A percentile compares a stretch with the other conserved stretches of the same genome.
Evolutionary conservation across 257 asterid genomes (phyloP).

Genomic region (Coffea eugenioides): DNA sequence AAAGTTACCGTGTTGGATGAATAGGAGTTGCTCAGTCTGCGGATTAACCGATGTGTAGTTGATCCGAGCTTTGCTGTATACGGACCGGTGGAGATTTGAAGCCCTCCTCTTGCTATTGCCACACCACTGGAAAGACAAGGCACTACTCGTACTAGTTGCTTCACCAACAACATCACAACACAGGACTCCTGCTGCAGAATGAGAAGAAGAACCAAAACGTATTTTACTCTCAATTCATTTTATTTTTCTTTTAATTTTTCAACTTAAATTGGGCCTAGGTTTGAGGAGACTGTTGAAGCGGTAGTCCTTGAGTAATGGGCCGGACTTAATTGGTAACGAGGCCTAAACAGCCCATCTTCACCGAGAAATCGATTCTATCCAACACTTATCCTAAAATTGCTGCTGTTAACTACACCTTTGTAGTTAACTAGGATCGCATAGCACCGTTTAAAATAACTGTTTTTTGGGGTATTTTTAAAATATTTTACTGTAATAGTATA

Average conservation of each 20-base stretch:
- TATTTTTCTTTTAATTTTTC: not conserved
- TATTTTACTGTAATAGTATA: too few relatives aligned
- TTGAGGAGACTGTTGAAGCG: too few relatives aligned
- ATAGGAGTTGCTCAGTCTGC: not conserved
- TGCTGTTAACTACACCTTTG: too few relatives aligned
- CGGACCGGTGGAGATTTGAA: not conserved
- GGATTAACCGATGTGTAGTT: not conserved
- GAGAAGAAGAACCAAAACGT: too few relatives aligned
- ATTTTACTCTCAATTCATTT: not conserved
- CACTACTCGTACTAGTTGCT: conserved; percentile 22
- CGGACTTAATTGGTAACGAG: too few relatives aligned
- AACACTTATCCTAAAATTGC: too few relatives aligned
- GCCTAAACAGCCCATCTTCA: too few relatives aligned
- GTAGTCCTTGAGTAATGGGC: too few relatives aligned
- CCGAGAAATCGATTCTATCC: too few relatives aligned
- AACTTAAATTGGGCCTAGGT: not conserved
- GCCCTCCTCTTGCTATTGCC: not conserved
- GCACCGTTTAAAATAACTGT: too few relatives aligned
- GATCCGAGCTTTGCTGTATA: not conserved
- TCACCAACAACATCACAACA: conserved; percentile 25
- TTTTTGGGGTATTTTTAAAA: too few relatives aligned
- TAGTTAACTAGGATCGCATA: too few relatives aligned
- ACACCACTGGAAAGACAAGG: conserved; percentile 7
- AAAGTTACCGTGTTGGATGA: conserved; percentile 15
- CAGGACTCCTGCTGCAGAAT: not conserved